Conservation (phyloP, 139 green algal genomes). For the Yamagishiella unicocca region DNA sequence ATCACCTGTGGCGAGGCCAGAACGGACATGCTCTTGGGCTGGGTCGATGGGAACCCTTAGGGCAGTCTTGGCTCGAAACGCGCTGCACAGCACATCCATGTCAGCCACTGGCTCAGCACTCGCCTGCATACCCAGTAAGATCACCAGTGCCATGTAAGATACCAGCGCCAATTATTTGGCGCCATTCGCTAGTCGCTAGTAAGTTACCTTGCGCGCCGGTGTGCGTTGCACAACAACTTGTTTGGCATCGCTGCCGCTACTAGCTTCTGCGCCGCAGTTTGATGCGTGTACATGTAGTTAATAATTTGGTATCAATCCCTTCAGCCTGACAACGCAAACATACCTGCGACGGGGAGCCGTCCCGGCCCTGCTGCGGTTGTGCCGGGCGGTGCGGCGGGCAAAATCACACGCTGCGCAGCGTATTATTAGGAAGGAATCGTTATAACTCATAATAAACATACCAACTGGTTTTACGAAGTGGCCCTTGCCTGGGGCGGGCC, state of each 20-base stretch:
- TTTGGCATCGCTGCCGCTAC: not conserved
- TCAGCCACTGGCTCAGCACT: not conserved
- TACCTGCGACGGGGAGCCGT: not conserved
- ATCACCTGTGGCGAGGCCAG: not conserved
- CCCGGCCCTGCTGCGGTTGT: not conserved
- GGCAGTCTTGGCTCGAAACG: not conserved
- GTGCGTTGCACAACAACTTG: not conserved
- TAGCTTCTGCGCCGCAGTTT: not conserved
- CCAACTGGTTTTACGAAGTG: not conserved
- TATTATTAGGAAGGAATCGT: not conserved
- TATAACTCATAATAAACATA: not conserved
- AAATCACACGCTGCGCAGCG: not conserved
- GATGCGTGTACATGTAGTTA: not conserved
- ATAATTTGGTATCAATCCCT: not conserved
- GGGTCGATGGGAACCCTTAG: not conserved
- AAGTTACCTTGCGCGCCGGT: not conserved
- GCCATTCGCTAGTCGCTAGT: not conserved
- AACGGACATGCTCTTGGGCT: no score
- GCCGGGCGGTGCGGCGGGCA: not conserved
- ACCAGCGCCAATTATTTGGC: not conserved
- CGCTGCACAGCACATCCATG: not conserved
- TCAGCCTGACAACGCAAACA: not conserved
- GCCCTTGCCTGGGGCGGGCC: not conserved
- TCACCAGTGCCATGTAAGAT: not conserved
- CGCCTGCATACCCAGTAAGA: not conserved